Evolutionary conservation across 805 yeast genomes (phyloP), one percentile per base, ranked within the genome.

Genomic region (Metschnikowia drakensbergensis): DNA sequence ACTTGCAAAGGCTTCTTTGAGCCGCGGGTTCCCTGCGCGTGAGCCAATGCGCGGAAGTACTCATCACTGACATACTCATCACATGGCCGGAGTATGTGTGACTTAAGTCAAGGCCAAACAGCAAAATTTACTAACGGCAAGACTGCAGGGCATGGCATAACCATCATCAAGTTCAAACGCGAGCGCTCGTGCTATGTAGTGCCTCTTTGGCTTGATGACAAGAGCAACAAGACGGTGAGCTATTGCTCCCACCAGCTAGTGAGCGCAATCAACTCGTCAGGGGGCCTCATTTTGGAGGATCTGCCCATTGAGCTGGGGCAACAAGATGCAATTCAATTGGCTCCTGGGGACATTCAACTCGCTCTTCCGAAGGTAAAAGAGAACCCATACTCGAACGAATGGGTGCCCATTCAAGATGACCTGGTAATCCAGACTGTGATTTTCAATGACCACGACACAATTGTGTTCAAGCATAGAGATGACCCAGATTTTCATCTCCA

Each of bases 301-400:
- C 37, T 23, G 40, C 10, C 29, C 23, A 26, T 7, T 6, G 30
- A 6, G 6, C 30, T 22, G 34, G 29, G 39, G 28, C 66, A 48
- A 2, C 61, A 51, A 10, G 51, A 42, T 6, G 51, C 53, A 39
- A 37, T 35, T 37, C 50, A 50, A 31, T 51, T 56, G 27, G 35
- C 46, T 3, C 30, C 52, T 1, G 60, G 55, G 3, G 68, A 64
- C 3, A 57, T 78, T 13, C 61, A 55, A 46, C 48, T 77, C 11
- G 82, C 79, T 0, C 46, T 67, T n/a, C 77, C 79, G 0, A 66
- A 64, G 44, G 75, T 74, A 49, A 62, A 59, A 29, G 63, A 63
- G 35, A 42, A 59, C 2, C 72, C 75, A 1, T 65, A 68, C 45
- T 63, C 57, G 6, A 68, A 67, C 48, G 55, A 63, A 43, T 71